Conservation (phyloP, 805 yeast species). For the Pichia manshurica region DNA sequence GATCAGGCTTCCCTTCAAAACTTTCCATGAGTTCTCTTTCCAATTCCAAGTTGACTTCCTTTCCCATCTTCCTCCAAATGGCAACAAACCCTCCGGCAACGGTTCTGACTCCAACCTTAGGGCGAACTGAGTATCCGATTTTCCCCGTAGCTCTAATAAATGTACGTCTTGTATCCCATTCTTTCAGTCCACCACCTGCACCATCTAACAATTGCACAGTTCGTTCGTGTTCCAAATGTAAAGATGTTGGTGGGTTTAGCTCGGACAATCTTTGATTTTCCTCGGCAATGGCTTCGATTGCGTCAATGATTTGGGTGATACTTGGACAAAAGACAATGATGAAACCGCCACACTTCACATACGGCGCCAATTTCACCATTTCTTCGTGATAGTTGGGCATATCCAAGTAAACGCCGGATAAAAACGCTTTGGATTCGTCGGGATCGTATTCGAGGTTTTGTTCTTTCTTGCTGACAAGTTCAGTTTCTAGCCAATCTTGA, state of each 20-base stretch:
- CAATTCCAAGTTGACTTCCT: constrained; percentile 7
- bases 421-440: constrained; percentile 24
- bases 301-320: constrained; percentile 41
- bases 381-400: constrained; percentile 40
- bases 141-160: constrained; percentile 36
- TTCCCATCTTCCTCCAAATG: constrained; percentile 33
- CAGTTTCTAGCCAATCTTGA: constrained; percentile 20
- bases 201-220: constrained; percentile 42
- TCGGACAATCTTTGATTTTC: constrained; percentile 10
- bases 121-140: constrained; percentile 41
- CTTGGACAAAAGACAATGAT: constrained; percentile 44
- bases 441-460: constrained; percentile 18
- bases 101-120: constrained; percentile 41
- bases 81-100: constrained; percentile 50
- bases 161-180: constrained; percentile 44
- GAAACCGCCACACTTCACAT: constrained; percentile 38
- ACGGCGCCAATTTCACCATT: constrained; percentile 28
- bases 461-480: constrained; percentile 13
- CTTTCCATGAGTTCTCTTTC: constrained; percentile 10
- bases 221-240: constrained; percentile 21
- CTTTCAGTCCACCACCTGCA: constrained; percentile 46
- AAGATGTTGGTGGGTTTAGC: constrained; percentile 4
- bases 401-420: constrained; percentile 42
- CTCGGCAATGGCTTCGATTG: constrained; percentile 28
- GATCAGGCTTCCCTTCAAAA: constrained; percentile 6